A percentile compares a stretch with the other conserved stretches of the same genome.
phyloP scores from a whole-genome alignment of 2,329 filamentous ascomycete species.

The Fusarium verrucosum region DNA sequence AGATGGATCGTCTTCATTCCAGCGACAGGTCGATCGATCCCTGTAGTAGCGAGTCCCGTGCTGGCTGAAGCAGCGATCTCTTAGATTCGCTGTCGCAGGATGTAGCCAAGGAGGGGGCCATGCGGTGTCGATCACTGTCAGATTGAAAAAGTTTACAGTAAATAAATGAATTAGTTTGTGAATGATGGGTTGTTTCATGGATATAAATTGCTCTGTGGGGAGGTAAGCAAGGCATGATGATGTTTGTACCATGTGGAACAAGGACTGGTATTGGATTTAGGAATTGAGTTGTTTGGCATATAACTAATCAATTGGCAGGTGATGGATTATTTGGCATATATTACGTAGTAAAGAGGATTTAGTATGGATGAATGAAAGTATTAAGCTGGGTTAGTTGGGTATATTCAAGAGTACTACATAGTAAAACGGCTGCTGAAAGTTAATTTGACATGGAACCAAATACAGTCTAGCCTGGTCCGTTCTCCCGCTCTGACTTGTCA shows the following conservation, averaged over 20 bases:
- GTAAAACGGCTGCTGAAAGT: background rate
- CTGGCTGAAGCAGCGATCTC: conserved; percentile 29
- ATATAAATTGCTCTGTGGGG: background rate
- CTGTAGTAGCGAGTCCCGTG: background rate
- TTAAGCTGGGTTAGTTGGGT: too few relatives aligned
- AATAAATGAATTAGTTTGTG: conserved; percentile 1
- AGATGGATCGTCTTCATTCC: background rate
- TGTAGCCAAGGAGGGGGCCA: conserved; percentile 3
- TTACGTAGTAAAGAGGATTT: too few relatives aligned
- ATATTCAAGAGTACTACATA: too few relatives aligned
- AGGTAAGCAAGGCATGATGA: background rate
- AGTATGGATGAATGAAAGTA: too few relatives aligned
- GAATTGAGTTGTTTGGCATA: background rate
- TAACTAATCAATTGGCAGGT: background rate
- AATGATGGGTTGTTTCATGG: conserved; percentile 11
- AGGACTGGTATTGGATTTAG: background rate
- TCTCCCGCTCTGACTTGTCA: background rate
- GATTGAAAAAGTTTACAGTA: background rate
- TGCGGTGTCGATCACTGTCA: conserved; percentile 16
- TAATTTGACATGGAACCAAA: background rate
- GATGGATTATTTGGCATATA: too few relatives aligned
- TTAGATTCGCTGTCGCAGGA: background rate
- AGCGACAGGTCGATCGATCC: conserved; percentile 1
- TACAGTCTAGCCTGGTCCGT: background rate
- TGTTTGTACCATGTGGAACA: background rate